Percentiles rank a stretch among this genome's conserved stretches.
Evolutionary conservation across 352 stramenopile genomes (phyloP).

Genomic region (Thalassiosira ordinaria): DNA sequence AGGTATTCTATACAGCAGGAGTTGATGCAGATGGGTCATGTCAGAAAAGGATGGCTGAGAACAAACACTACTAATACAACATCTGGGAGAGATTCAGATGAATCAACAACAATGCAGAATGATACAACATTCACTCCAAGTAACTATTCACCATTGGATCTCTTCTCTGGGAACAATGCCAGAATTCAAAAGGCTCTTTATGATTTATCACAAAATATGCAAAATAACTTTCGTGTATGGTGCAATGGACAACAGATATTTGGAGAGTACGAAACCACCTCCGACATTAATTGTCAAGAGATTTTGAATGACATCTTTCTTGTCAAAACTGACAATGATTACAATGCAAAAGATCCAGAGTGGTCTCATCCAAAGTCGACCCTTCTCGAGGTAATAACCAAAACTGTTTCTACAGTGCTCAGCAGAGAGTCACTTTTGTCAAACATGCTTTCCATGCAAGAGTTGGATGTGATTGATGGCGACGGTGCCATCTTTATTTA

Average conservation of each 20-base stretch:
- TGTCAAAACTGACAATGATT: no score
- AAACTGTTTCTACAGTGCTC: slow-evolving; percentile 36
- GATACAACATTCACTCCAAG: slow-evolving; percentile 33
- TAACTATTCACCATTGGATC: slow-evolving; percentile 61
- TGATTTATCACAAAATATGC: slow-evolving; percentile 58
- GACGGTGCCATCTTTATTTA: slow-evolving; percentile 73
- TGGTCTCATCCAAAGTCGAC: slow-evolving; percentile 1
- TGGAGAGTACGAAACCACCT: slow-evolving; percentile 26
- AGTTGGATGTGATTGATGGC: slow-evolving; percentile 70
- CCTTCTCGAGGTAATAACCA: slow-evolving; percentile 28
- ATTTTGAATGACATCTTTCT: slow-evolving; percentile 33
- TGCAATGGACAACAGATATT: slow-evolving; percentile 45
- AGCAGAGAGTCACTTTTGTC: slow-evolving; percentile 53
- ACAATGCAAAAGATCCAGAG: slow-evolving; percentile 3
- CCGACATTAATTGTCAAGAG: slow-evolving; percentile 2
- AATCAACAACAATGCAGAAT: slow-evolving; percentile 37
- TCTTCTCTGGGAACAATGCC: slow-evolving; percentile 63
- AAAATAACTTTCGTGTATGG: slow-evolving; percentile 76
- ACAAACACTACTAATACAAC: no score
- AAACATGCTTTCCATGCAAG: slow-evolving; percentile 57
- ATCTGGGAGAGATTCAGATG: no score
- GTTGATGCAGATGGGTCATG: slow-evolving; percentile 48
- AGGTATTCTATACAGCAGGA: slow-evolving; percentile 66
- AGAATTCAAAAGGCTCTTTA: slow-evolving; percentile 57
- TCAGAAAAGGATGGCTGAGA: slow-evolving; percentile 58